Percentiles rank a stretch among this genome's conserved stretches.
These are phyloP conservation scores for Euphorbia peplus DNA, from an alignment of 345 rosid genomes.

Conservation along the genomic window DNA sequence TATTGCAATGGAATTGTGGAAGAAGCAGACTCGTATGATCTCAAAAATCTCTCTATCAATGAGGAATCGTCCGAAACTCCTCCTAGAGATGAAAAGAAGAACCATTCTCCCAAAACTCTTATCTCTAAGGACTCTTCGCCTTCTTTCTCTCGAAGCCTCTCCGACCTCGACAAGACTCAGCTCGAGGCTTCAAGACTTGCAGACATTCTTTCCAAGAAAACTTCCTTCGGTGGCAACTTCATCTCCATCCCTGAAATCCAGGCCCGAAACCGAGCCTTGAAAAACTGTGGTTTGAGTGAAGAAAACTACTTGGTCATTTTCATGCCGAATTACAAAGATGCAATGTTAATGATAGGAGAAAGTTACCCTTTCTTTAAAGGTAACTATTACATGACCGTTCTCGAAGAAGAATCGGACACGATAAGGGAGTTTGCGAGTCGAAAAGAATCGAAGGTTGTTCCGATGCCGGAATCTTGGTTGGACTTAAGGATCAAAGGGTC, in stretches of 20 bases:
- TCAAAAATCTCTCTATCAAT: slow-evolving; percentile 27
- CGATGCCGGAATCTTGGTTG: slow-evolving; percentile 58
- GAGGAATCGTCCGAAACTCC: slow-evolving; percentile 38
- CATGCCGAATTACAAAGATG: slow-evolving; percentile 44
- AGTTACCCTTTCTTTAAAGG: slow-evolving; percentile 68
- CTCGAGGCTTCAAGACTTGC: slow-evolving; percentile 47
- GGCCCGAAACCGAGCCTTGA: slow-evolving; percentile 48
- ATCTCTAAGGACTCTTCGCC: slow-evolving; percentile 32
- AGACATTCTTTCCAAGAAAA: slow-evolving; percentile 48
- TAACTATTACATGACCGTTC: slow-evolving; percentile 50
- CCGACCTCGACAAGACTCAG: slow-evolving; percentile 46
- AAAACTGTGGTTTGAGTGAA: slow-evolving; percentile 50
- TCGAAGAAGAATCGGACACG: slow-evolving; percentile 40
- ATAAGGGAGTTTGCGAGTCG: slow-evolving; percentile 38
- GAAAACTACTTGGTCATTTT: slow-evolving; percentile 56
- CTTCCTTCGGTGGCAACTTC: slow-evolving; percentile 52
- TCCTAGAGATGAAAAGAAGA: slow-evolving; percentile 33
- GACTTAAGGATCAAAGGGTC: slow-evolving; percentile 68
- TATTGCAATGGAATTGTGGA: slow-evolving; percentile 47
- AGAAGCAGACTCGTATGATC: slow-evolving; percentile 26
- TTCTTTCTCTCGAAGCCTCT: slow-evolving; percentile 34
- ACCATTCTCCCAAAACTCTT: slow-evolving; percentile 25
- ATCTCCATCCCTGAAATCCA: slow-evolving; percentile 65
- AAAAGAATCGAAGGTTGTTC: slow-evolving; percentile 50
- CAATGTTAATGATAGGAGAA: slow-evolving; percentile 54